Conservation (phyloP, 768 basidiomycete genomes). For the Suillus alpinus region DNA sequence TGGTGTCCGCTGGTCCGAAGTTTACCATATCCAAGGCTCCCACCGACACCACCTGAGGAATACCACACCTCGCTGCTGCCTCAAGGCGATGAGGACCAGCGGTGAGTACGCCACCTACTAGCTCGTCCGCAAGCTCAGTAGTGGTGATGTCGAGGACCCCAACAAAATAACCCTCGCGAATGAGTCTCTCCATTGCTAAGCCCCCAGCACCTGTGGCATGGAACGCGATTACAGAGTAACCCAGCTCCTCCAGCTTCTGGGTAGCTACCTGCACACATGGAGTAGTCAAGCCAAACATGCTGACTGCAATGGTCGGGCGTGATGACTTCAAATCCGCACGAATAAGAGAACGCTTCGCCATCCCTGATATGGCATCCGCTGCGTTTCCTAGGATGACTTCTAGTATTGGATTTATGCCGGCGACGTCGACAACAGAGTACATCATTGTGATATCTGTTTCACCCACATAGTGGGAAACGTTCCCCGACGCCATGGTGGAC, state of each 20-base stretch:
- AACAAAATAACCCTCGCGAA: constrained; percentile 20
- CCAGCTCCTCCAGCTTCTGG: constrained; percentile 19
- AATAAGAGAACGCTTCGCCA: constrained; percentile 15
- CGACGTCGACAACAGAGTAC: constrained; percentile 29
- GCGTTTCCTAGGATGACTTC: constrained; percentile 23
- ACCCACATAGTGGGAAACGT: constrained; percentile 25
- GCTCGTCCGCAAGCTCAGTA: constrained; percentile 32
- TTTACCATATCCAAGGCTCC: constrained; percentile 35
- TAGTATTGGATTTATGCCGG: constrained; percentile 27
- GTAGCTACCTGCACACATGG: constrained; percentile 21
- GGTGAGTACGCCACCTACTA: constrained; percentile 27
- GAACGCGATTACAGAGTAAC: constrained; percentile 22
- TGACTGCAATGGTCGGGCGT: constrained; percentile 14
- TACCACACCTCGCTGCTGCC: constrained; percentile 16
- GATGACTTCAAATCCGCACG: not conserved
- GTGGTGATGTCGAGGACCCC: constrained; percentile 32
- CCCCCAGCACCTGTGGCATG: constrained; percentile 30
- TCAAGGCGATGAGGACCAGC: constrained; percentile 27
- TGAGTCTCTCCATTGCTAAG: constrained; percentile 28
- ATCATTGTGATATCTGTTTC: constrained; percentile 32
- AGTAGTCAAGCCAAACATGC: constrained; percentile 29
- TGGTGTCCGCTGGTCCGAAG: constrained; percentile 27
- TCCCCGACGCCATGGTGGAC: constrained; percentile 31
- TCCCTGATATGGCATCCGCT: constrained; percentile 26
- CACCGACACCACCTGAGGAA: constrained; percentile 30